Percentiles rank a stretch among this genome's conserved stretches.
Conservation (phyloP, 2,329 filamentous ascomycete species). For the Aspergillus aculeatinus region DNA sequence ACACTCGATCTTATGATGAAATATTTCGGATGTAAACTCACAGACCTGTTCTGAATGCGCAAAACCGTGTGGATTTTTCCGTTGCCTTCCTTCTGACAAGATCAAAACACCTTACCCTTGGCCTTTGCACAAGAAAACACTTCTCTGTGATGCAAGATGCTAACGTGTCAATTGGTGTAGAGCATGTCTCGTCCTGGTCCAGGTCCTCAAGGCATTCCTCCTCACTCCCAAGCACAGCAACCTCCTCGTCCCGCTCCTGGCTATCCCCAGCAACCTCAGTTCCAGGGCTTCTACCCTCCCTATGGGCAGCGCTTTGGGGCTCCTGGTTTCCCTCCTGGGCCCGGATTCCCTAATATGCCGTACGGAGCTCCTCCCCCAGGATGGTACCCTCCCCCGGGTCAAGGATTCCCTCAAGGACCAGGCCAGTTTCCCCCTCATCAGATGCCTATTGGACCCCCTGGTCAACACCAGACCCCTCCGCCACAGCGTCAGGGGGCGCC, state of each 20-base stretch:
- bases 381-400: conserved; percentile 74
- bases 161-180: conserved; percentile 34
- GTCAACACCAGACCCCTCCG: conserved; percentile 40
- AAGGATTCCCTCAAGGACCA: conserved; percentile 68
- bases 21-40: conserved; percentile 93
- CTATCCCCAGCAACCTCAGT: conserved; percentile 44
- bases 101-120: conserved; percentile 22
- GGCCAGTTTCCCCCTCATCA: conserved; percentile 63
- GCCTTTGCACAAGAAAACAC: conserved; percentile 2
- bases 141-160: neutral
- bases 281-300: conserved; percentile 46
- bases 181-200: conserved; percentile 46
- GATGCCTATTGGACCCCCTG: conserved; percentile 58
- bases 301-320: conserved; percentile 50
- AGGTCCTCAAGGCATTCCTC: conserved; percentile 37
- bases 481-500: conserved; percentile 38
- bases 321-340: conserved; percentile 56
- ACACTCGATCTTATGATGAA: conserved; percentile 62
- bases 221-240: conserved; percentile 44
- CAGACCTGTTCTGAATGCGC: conserved; percentile 82
- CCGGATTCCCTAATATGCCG: conserved; percentile 71
- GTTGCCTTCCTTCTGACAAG: conserved; percentile 99
- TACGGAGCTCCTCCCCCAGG: conserved; percentile 71
- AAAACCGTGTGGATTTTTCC: conserved; percentile 93
- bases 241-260: conserved; percentile 40